A percentile compares a stretch with the other conserved stretches of the same genome.
phyloP scores from a whole-genome alignment of 2,329 filamentous ascomycete genomes.

The Cladosporium halotolerans region DNA sequence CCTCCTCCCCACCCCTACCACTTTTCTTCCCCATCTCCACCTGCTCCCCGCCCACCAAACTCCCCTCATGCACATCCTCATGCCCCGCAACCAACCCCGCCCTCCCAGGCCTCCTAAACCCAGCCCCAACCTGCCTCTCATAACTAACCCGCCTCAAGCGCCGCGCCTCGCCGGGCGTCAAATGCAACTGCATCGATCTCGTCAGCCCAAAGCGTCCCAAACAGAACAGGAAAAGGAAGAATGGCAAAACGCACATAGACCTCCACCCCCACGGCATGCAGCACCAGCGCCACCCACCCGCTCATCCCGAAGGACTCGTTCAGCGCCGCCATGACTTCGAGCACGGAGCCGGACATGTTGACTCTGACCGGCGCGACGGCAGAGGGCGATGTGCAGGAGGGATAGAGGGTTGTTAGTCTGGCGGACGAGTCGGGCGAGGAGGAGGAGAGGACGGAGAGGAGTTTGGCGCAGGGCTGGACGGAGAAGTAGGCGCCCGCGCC shows the following conservation, averaged over 20 bases:
- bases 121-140: conserved; percentile 50
- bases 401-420: conserved; percentile 33
- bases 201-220: too few species aligned
- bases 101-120: conserved; percentile 18
- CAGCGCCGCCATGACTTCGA: conserved; percentile 39
- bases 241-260: conserved; percentile 34
- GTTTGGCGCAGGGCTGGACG: conserved; percentile 6
- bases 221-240: not conserved
- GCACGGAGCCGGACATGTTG: conserved; percentile 22
- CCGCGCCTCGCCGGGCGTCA: conserved; percentile 50
- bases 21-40: too few species aligned
- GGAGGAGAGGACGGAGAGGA: conserved; percentile 24
- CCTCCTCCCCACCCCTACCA: too few species aligned
- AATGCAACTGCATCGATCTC: conserved; percentile 13
- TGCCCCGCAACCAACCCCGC: too few species aligned
- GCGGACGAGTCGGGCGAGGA: conserved; percentile 23
- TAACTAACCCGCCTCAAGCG: conserved; percentile 52
- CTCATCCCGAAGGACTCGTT: conserved; percentile 47
- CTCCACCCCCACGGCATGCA: conserved; percentile 44
- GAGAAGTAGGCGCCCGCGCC: conserved; percentile 25
- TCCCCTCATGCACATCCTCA: too few species aligned
- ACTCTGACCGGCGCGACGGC: conserved; percentile 26
- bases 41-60: too few species aligned
- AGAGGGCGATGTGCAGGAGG: conserved; percentile 36
- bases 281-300: conserved; percentile 46